phyloP scores from a whole-genome alignment of 331 rosid species.

The Malus hybrid region DNA sequence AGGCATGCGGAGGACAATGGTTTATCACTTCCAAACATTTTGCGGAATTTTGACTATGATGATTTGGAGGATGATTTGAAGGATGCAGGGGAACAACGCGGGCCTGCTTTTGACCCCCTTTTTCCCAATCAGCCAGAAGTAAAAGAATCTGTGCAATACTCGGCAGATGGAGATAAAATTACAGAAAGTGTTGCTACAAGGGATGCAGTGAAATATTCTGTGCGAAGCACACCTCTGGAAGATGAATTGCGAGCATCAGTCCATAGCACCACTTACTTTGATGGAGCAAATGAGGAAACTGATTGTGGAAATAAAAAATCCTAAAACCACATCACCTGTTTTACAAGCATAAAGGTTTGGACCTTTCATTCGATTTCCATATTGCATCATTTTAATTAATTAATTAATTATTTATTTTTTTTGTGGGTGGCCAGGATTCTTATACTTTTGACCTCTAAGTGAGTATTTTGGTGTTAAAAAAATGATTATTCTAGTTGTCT shows the following conservation, averaged over 20 bases:
- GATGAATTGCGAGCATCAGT: constrained; percentile 23
- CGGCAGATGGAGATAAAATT: constrained; percentile 26
- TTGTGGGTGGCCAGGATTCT: not conserved
- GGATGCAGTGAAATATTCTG: constrained; percentile 15
- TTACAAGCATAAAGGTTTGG: constrained; percentile 31
- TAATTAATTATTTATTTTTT: not conserved
- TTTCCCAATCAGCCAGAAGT: constrained; percentile 39
- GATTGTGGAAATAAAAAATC: constrained; percentile 9
- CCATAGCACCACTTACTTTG: constrained; percentile 11
- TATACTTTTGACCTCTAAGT: not conserved
- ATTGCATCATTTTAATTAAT: not conserved
- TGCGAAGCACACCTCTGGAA: constrained; percentile 16
- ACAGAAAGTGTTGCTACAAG: constrained; percentile 11
- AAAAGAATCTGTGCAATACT: constrained; percentile 29
- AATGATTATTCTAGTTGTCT: not conserved
- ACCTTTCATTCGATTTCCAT: not conserved
- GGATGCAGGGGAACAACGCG: constrained; percentile 39
- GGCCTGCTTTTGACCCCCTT: constrained; percentile 33
- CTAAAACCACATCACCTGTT: constrained; percentile 20
- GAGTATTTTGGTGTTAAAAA: too few species aligned
- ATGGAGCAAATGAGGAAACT: constrained; percentile 15
- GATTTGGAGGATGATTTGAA: constrained; percentile 35
- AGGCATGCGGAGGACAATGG: constrained; percentile 33
- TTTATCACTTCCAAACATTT: constrained; percentile 48
- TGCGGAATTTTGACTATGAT: constrained; percentile 48